These are phyloP conservation scores for Rubia peregrina DNA, from an alignment of 305 asterid genomes.

Conservation along the genomic window DNA sequence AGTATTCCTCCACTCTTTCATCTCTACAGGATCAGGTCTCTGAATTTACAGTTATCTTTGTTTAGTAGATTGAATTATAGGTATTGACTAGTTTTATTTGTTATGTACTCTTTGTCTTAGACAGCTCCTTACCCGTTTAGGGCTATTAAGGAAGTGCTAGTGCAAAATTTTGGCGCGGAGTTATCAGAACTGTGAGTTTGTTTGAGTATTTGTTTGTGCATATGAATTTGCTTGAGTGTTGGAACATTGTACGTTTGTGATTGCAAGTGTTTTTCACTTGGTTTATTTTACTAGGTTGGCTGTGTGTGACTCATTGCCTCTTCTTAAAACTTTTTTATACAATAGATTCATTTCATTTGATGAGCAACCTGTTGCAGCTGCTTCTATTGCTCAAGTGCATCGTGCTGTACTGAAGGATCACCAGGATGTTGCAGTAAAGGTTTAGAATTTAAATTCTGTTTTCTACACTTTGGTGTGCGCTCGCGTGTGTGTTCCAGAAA, in stretches of 20 bases:
- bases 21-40: conserved; percentile 85
- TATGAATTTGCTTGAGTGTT: neutral
- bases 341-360: conserved; percentile 72
- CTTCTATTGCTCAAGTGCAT: conserved; percentile 98
- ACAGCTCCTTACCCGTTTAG: conserved; percentile 68
- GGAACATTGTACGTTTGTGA: neutral
- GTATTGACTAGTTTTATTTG: conserved; percentile 16
- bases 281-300: conserved; percentile 17
- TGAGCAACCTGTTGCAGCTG: conserved; percentile 91
- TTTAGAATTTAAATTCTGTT: conserved; percentile 22
- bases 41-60: neutral
- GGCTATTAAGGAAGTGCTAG: conserved; percentile 54
- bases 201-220: neutral
- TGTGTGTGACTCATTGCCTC: conserved; percentile 9
- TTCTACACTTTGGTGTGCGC: neutral
- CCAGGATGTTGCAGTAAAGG: conserved; percentile 92
- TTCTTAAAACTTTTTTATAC: conserved; percentile 16
- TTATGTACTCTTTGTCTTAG: conserved; percentile 34
- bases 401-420: conserved; percentile 61
- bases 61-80: neutral
- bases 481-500: neutral
- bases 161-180: conserved; percentile 57
- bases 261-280: neutral
- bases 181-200: conserved; percentile 63
- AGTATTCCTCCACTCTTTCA: conserved; percentile 79